These are phyloP conservation scores for Populus nigra DNA, from an alignment of 345 rosid genomes.

Conservation along the genomic window DNA sequence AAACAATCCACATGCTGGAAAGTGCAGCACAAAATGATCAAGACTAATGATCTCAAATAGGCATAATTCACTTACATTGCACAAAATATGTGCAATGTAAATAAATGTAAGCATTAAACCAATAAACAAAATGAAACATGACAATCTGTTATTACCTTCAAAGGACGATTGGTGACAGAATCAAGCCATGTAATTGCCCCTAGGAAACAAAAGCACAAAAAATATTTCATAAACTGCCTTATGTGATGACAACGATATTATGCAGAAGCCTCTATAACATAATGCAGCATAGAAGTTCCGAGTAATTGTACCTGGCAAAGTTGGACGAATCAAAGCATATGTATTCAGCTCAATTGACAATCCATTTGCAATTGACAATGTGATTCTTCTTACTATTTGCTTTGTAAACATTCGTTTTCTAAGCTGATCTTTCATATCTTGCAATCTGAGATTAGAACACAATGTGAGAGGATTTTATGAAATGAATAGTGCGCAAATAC, in stretches of 20 bases:
- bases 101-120: background rate
- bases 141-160: constrained; percentile 53
- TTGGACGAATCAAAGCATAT: constrained; percentile 82
- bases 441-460: constrained; percentile 52
- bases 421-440: constrained; percentile 86
- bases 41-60: background rate
- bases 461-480: background rate
- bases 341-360: constrained; percentile 74
- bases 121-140: background rate
- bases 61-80: background rate
- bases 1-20: background rate
- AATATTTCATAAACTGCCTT: constrained; percentile 4
- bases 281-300: background rate
- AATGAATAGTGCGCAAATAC: too few species aligned
- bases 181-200: constrained; percentile 88
- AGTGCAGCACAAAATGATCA: background rate
- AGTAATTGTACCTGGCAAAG: constrained; percentile 55
- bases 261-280: background rate
- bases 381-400: constrained; percentile 66
- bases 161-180: constrained; percentile 82
- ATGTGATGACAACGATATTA: background rate
- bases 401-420: constrained; percentile 78
- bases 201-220: constrained; percentile 23
- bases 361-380: constrained; percentile 52
- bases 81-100: background rate